phyloP scores from a whole-genome alignment of 352 stramenopile species.

The Discostella stelligera region DNA sequence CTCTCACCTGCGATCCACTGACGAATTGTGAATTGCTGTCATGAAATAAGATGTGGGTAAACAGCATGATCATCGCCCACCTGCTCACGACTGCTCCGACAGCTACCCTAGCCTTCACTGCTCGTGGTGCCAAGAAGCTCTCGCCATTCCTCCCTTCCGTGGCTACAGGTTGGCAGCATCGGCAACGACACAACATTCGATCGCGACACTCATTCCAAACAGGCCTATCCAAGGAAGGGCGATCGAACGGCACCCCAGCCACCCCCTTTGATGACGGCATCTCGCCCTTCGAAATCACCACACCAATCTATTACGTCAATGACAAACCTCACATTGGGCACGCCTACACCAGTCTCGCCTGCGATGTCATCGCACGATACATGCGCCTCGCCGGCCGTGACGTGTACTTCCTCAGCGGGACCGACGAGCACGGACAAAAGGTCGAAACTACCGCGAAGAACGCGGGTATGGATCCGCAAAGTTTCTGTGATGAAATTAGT shows the following conservation, averaged over 20 bases:
- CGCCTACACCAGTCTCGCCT: conserved; percentile 91
- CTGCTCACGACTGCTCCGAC: conserved; percentile 11
- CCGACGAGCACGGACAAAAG: conserved; percentile 97
- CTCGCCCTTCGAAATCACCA: conserved; percentile 88
- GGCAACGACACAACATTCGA: background rate
- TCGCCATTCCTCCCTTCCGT: background rate
- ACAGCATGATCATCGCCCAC: conserved; percentile 26
- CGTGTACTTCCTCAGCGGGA: conserved; percentile 94
- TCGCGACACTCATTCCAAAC: conserved; percentile 1
- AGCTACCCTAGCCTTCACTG: conserved; percentile 23
- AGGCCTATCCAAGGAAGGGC: background rate
- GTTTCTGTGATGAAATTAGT: conserved; percentile 92
- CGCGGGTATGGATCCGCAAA: conserved; percentile 84
- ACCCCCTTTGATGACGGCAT: conserved; percentile 64
- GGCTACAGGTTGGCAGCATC: background rate
- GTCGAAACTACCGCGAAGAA: conserved; percentile 91
- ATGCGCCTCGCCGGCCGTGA: conserved; percentile 88
- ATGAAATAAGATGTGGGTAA: conserved; percentile 11
- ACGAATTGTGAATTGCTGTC: background rate
- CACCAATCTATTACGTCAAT: conserved; percentile 99
- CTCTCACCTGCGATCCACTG: background rate
- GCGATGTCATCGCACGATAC: conserved; percentile 85
- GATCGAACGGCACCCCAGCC: conserved; percentile 30
- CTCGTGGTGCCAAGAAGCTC: conserved; percentile 11
- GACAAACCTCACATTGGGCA: conserved; percentile 98